A percentile compares a stretch with the other conserved stretches of the same genome.
Evolutionary conservation across 2,329 filamentous ascomycete species (phyloP).

Genomic region (Blumeria hordei): DNA sequence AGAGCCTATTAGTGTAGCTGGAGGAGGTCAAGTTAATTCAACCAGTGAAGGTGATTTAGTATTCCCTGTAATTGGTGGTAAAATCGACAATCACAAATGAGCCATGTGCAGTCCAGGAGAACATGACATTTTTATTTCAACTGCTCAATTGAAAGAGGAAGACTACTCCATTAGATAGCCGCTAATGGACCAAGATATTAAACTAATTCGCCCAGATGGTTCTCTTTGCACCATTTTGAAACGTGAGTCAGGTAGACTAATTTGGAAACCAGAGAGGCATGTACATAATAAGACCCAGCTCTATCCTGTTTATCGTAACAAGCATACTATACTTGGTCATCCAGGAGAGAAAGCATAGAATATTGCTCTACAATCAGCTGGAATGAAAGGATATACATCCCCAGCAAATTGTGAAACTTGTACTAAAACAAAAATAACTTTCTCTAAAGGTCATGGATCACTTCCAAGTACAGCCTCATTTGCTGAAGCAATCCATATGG

Average conservation of each 20-base stretch:
- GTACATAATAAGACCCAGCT: neutral
- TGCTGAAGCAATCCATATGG: neutral
- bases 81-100: no score
- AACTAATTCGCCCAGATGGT: neutral
- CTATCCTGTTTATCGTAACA: neutral
- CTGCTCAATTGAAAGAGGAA: neutral
- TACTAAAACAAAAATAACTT: neutral
- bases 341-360: neutral
- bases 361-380: neutral
- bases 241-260: neutral
- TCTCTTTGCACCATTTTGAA: neutral
- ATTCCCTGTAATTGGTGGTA: no score
- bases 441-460: neutral
- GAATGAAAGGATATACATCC: neutral
- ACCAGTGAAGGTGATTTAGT: no score
- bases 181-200: neutral
- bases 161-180: neutral
- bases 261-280: neutral
- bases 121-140: neutral
- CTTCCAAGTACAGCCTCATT: neutral
- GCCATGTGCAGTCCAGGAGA: no score
- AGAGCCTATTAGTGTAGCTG: no score
- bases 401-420: no score
- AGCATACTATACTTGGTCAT: neutral
- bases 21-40: no score